Evolutionary conservation across 2,329 filamentous ascomycete species (phyloP).

Genomic region (Helotiales sp.): DNA sequence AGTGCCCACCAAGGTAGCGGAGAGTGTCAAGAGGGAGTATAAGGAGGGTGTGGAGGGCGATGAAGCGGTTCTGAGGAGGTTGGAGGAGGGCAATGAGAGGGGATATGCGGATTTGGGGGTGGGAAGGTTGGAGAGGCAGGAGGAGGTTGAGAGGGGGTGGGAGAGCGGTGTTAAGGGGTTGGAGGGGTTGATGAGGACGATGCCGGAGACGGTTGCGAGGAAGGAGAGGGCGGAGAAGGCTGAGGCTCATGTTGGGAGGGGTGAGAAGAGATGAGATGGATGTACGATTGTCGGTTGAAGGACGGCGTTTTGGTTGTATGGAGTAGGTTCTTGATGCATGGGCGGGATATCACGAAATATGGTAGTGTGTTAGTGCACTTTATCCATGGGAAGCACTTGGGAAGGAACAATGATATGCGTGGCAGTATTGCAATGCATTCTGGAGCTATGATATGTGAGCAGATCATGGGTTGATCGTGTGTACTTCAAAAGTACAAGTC

Average conservation of each 20-base stretch:
- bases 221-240: conserved; percentile 68
- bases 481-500: neutral
- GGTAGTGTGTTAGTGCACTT: neutral
- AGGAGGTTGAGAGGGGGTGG: conserved; percentile 54
- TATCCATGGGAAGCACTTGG: neutral
- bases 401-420: neutral
- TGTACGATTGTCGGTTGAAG: neutral
- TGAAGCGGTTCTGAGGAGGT: conserved; percentile 24
- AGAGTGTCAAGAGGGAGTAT: conserved; percentile 32
- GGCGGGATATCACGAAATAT: neutral
- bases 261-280: conserved; percentile 17
- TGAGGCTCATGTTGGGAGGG: conserved; percentile 40
- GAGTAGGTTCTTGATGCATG: neutral
- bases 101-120: conserved; percentile 41
- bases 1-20: conserved; percentile 29
- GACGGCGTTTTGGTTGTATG: conserved; percentile 8
- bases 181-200: conserved; percentile 59
- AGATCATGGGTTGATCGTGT: neutral
- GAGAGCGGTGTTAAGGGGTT: conserved; percentile 55
- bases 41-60: conserved; percentile 34
- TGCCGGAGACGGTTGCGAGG: conserved; percentile 66
- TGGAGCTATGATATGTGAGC: neutral
- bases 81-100: conserved; percentile 29
- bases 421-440: neutral
- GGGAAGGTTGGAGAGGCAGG: conserved; percentile 51